phyloP scores from a whole-genome alignment of 805 yeast genomes.

The Teunomyces atbi region DNA sequence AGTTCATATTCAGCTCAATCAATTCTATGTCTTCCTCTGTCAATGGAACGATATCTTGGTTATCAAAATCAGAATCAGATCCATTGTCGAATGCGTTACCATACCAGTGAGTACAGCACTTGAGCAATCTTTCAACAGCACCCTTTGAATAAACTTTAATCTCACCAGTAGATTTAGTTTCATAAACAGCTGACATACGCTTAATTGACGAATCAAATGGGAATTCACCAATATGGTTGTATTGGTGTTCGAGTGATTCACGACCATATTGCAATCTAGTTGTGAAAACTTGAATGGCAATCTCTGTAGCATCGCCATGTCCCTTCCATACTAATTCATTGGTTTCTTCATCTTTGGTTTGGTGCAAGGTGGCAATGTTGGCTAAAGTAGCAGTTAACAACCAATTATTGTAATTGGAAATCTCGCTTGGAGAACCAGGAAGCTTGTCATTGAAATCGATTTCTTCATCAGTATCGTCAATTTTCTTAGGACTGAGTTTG shows the following conservation, averaged over 20 bases:
- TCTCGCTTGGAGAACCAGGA: conserved; percentile 17
- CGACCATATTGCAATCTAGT: conserved; percentile 55
- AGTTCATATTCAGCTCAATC: conserved; percentile 56
- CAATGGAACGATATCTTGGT: conserved; percentile 24
- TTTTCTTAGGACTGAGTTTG: conserved; percentile 34
- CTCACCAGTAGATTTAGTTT: conserved; percentile 15
- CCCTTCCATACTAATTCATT: conserved; percentile 62
- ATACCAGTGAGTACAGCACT: conserved; percentile 55
- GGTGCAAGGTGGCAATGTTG: conserved; percentile 67
- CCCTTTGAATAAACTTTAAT: conserved; percentile 59
- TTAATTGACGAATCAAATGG: conserved; percentile 76
- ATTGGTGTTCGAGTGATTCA: conserved; percentile 30
- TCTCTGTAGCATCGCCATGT: conserved; percentile 87
- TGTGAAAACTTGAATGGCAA: conserved; percentile 79
- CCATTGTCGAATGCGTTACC: conserved; percentile 29
- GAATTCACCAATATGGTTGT: conserved; percentile 56
- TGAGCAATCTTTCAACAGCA: conserved; percentile 70
- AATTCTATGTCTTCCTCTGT: conserved; percentile 36
- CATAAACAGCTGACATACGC: conserved; percentile 66
- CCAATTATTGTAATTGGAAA: conserved; percentile 47
- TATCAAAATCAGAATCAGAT: conserved; percentile 15
- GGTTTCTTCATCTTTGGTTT: conserved; percentile 41
- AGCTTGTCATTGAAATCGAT: conserved; percentile 22
- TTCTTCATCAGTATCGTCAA: conserved; percentile 37
- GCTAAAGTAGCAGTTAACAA: conserved; percentile 70